Conservation (phyloP, 2,329 filamentous ascomycete genomes). For the Diaporthe humulicola region DNA sequence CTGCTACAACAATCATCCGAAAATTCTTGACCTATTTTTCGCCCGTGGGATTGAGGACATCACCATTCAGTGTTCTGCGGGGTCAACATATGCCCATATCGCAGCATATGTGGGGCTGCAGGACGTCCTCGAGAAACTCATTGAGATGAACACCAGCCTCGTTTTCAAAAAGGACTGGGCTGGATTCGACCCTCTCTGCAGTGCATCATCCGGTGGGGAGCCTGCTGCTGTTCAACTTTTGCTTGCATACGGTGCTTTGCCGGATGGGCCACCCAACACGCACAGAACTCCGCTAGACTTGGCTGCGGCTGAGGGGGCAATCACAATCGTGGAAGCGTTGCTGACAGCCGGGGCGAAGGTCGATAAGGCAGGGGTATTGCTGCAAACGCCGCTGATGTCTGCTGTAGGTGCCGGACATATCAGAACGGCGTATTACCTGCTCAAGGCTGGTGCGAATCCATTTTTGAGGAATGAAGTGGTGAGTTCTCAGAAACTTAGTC, state of each 20-base stretch:
- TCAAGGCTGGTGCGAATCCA: not conserved
- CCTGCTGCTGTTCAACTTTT: not conserved
- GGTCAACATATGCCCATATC: not conserved
- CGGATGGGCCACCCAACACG: not conserved
- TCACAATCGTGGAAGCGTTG: not conserved
- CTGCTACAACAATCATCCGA: not conserved
- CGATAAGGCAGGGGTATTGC: not conserved
- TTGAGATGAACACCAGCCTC: not conserved
- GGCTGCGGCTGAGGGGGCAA: too few relatives aligned
- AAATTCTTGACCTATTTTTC: not conserved
- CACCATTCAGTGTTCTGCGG: not conserved
- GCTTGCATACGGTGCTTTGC: not conserved
- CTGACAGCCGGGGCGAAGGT: not conserved
- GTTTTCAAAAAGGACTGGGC: not conserved
- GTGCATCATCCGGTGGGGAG: not conserved
- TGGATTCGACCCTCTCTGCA: not conserved
- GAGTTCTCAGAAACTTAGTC: not conserved
- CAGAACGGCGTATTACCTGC: not conserved
- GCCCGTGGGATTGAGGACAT: not conserved
- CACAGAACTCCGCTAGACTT: not conserved
- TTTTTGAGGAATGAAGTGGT: not conserved
- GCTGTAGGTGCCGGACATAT: not conserved
- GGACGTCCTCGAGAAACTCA: not conserved
- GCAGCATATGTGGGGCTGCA: not conserved
- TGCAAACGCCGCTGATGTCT: not conserved